Conservation (phyloP, 2,329 filamentous ascomycete genomes). For the Verticillium klebahnii region DNA sequence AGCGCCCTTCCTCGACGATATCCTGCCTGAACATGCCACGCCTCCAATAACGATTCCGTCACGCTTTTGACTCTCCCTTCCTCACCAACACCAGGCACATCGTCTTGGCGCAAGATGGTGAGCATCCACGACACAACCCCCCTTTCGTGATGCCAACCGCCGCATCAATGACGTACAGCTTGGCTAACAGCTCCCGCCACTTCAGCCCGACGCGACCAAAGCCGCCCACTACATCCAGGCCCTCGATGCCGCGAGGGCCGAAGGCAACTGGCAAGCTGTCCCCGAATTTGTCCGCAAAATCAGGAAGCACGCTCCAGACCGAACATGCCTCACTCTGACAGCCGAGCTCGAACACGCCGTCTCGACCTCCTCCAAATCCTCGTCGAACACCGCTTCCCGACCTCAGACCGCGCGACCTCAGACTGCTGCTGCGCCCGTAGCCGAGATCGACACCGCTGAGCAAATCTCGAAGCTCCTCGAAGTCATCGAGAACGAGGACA, state of each 20-base stretch:
- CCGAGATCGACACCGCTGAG: slow-evolving; percentile 39
- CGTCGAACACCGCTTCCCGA: slow-evolving; percentile 26
- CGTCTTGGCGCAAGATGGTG: not conserved
- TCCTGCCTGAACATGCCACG: slow-evolving; percentile 18
- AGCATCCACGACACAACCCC: not conserved
- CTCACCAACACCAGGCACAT: not conserved
- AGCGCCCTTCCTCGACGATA: slow-evolving; percentile 13
- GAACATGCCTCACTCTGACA: slow-evolving; percentile 67
- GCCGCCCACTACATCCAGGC: slow-evolving; percentile 74
- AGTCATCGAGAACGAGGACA: slow-evolving; percentile 54
- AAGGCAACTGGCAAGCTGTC: slow-evolving; percentile 80
- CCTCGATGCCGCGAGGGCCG: slow-evolving; percentile 82
- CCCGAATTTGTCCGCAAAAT: slow-evolving; percentile 90
- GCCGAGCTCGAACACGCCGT: slow-evolving; percentile 66
- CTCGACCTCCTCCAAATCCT: slow-evolving; percentile 46
- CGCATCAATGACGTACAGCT: slow-evolving; percentile 12
- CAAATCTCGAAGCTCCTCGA: slow-evolving; percentile 46
- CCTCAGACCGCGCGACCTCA: slow-evolving; percentile 31
- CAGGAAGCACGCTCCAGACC: slow-evolving; percentile 84
- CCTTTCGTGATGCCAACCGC: not conserved
- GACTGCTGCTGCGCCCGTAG: slow-evolving; percentile 20
- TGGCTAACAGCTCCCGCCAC: slow-evolving; percentile 4
- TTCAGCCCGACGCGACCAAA: slow-evolving; percentile 49
- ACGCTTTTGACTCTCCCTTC: not conserved
- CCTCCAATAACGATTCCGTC: not conserved